phyloP scores from a whole-genome alignment of 2,329 filamentous ascomycete genomes.

The Eutypa lata region DNA sequence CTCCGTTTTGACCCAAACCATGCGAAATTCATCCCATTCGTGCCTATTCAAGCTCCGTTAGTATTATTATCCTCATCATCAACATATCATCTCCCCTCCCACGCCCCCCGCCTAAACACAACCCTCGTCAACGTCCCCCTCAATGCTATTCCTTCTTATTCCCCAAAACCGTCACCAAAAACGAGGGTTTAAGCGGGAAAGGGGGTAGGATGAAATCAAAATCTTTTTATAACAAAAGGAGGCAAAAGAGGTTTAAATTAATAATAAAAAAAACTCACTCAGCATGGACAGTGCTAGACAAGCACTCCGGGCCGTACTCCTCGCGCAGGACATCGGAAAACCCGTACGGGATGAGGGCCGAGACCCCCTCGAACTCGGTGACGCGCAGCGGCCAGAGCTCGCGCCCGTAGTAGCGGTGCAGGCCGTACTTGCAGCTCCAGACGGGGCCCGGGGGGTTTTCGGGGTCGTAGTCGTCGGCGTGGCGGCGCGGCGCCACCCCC shows the following conservation, averaged over 20 bases:
- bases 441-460: slow-evolving; percentile 46
- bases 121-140: too few relatives aligned
- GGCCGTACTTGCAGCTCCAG: slow-evolving; percentile 75
- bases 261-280: slow-evolving; percentile 45
- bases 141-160: too few relatives aligned
- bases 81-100: neutral
- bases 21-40: too few relatives aligned
- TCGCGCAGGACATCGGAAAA: slow-evolving; percentile 63
- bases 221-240: too few relatives aligned
- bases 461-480: slow-evolving; percentile 36
- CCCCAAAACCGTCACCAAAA: slow-evolving; percentile 3
- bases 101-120: neutral
- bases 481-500: slow-evolving; percentile 60
- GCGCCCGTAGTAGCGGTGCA: slow-evolving; percentile 64
- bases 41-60: too few relatives aligned
- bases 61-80: too few relatives aligned
- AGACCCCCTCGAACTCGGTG: slow-evolving; percentile 71
- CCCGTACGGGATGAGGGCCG: slow-evolving; percentile 65
- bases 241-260: neutral
- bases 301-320: slow-evolving; percentile 62
- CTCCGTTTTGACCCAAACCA: too few relatives aligned
- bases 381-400: slow-evolving; percentile 75
- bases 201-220: too few relatives aligned
- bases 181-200: too few relatives aligned
- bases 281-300: slow-evolving; percentile 59